Conservation (phyloP, 805 yeast species). For the Blastobotrys robertii region DNA sequence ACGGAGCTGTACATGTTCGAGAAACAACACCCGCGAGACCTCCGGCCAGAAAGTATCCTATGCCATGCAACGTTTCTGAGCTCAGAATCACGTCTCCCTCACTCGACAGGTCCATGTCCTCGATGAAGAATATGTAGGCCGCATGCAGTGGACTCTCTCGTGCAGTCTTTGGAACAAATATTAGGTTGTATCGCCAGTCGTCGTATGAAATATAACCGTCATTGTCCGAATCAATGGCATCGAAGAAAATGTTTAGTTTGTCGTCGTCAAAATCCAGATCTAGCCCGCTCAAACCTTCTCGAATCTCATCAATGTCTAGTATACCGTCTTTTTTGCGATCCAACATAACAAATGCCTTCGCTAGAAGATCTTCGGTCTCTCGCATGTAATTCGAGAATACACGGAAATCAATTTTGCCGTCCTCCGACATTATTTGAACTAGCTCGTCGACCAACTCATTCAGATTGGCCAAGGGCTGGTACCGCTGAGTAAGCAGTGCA, state of each 20-base stretch:
- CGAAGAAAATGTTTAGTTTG: constrained; percentile 47
- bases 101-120: constrained; percentile 71
- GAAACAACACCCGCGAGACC: constrained; percentile 94
- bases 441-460: constrained; percentile 49
- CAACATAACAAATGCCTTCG: constrained; percentile 53
- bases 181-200: constrained; percentile 74
- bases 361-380: constrained; percentile 62
- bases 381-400: constrained; percentile 58
- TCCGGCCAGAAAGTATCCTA: constrained; percentile 89
- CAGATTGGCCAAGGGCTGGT: constrained; percentile 31
- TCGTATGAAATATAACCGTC: constrained; percentile 70
- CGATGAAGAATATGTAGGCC: constrained; percentile 72
- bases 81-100: constrained; percentile 89
- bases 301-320: constrained; percentile 56
- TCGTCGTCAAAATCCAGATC: constrained; percentile 43
- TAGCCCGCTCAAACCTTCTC: constrained; percentile 49
- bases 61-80: constrained; percentile 68
- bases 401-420: constrained; percentile 40
- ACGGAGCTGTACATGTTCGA: constrained; percentile 94
- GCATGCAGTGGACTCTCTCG: constrained; percentile 44
- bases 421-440: constrained; percentile 32
- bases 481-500: constrained; percentile 9
- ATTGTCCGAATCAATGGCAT: constrained; percentile 42
- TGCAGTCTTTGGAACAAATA: constrained; percentile 60
- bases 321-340: constrained; percentile 69